Conservation (phyloP, 495 filamentous ascomycete genomes). For the Penicillium bovifimosum region DNA sequence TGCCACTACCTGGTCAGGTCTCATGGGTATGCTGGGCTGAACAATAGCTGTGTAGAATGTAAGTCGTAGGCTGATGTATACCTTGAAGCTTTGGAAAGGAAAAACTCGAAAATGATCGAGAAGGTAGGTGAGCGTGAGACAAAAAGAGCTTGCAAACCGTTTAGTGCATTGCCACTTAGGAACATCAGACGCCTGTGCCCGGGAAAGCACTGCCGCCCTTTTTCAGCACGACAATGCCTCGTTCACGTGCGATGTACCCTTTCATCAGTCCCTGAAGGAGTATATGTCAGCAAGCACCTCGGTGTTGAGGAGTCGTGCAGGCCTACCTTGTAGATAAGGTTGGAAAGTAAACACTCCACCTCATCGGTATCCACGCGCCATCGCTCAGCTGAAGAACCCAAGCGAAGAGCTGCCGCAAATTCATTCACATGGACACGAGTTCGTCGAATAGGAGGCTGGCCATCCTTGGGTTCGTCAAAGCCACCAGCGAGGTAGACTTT, state of each 20-base stretch:
- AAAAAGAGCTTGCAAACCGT: not conserved
- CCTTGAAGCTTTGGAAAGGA: not conserved
- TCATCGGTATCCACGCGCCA: conserved; percentile 78
- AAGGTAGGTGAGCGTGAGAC: not conserved
- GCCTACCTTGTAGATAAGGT: conserved; percentile 92
- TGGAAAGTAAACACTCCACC: conserved; percentile 90
- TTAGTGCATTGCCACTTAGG: not conserved
- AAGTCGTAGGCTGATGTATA: not conserved
- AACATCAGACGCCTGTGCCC: conserved; percentile 74
- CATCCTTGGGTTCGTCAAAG: conserved; percentile 67
- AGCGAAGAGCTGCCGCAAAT: conserved; percentile 62
- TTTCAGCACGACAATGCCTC: conserved; percentile 82
- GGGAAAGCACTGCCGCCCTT: conserved; percentile 82
- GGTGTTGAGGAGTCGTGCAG: not conserved
- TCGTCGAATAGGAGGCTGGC: conserved; percentile 54
- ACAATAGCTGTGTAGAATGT: not conserved
- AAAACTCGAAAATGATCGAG: not conserved
- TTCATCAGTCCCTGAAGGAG: conserved; percentile 77
- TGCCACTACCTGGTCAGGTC: not conserved
- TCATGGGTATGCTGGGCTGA: not conserved
- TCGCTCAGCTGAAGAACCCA: conserved; percentile 46
- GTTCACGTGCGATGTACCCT: conserved; percentile 90
- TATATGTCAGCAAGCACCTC: conserved; percentile 8
- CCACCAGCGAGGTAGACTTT: conserved; percentile 83
- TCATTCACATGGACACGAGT: conserved; percentile 77